A percentile compares a stretch with the other conserved stretches of the same genome.
phyloP scores from a whole-genome alignment of 2,329 filamentous ascomycete genomes.

The Aspergillus jensenii region DNA sequence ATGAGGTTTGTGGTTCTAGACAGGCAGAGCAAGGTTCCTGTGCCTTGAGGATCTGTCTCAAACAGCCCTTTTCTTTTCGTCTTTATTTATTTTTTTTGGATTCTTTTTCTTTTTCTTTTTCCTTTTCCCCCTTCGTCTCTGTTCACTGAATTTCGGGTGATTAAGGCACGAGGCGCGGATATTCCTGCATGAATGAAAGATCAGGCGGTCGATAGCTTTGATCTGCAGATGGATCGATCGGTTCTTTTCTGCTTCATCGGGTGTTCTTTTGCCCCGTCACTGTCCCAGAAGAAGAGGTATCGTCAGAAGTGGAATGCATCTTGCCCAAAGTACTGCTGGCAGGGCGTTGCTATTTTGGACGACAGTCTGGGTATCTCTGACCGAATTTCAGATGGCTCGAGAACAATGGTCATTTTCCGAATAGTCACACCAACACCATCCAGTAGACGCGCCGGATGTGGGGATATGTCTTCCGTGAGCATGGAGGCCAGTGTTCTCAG shows the following conservation, averaged over 20 bases:
- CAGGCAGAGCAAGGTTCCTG: conserved; percentile 12
- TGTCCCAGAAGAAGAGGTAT: conserved; percentile 22
- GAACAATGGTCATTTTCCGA: conserved; percentile 15
- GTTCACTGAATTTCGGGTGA: conserved; percentile 8
- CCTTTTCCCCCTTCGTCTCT: not conserved
- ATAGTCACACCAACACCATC: conserved; percentile 13
- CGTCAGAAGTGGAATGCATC: conserved; percentile 18
- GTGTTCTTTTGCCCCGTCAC: conserved; percentile 26
- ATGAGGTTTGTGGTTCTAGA: conserved; percentile 21
- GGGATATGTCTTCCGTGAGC: conserved; percentile 10
- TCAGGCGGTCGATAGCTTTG: conserved; percentile 30
- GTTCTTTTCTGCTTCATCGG: conserved; percentile 16
- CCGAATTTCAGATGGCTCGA: conserved; percentile 5
- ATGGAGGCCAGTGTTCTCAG: conserved; percentile 10
- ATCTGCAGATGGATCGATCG: conserved; percentile 16
- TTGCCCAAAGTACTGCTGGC: conserved; percentile 7
- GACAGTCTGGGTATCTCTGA: conserved; percentile 2
- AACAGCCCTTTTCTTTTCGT: conserved; percentile 1
- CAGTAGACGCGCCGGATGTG: conserved; percentile 10
- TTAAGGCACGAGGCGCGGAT: conserved; percentile 25
- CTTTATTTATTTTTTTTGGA: too few relatives aligned
- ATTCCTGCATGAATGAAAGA: conserved; percentile 26
- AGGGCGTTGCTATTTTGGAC: conserved; percentile 7
- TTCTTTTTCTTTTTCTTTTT: not conserved
- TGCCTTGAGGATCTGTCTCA: conserved; percentile 9